Percentiles rank a stretch among this genome's conserved stretches.
phyloP scores from a whole-genome alignment of 805 yeast species.

The Candida berthetii region DNA sequence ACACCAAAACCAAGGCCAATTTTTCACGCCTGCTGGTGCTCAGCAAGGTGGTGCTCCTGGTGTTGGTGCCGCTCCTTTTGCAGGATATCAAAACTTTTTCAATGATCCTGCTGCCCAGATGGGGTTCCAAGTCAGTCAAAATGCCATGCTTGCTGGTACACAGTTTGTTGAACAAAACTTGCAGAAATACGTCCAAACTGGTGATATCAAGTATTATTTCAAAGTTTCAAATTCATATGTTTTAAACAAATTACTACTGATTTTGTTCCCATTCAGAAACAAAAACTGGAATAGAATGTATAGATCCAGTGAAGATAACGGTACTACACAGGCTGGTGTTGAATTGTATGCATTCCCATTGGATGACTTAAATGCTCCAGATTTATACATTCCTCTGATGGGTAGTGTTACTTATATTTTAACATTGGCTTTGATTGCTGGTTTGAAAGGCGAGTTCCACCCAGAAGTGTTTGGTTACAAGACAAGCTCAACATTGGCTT shows the following conservation, averaged over 20 bases:
- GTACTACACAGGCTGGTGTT: constrained; percentile 16
- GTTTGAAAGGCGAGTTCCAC: constrained; percentile 83
- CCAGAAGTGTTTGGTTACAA: constrained; percentile 88
- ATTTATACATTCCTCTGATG: constrained; percentile 92
- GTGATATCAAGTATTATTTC: constrained; percentile 77
- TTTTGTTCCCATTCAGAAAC: constrained; percentile 82
- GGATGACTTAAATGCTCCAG: constrained; percentile 92
- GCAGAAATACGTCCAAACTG: constrained; percentile 39
- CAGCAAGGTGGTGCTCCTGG: constrained; percentile 7
- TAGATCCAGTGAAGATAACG: constrained; percentile 28
- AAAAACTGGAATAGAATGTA: constrained; percentile 70
- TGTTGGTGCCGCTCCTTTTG: constrained; percentile 14
- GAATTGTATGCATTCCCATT: constrained; percentile 63
- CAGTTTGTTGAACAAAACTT: constrained; percentile 65
- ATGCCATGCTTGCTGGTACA: constrained; percentile 77
- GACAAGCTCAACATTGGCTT: constrained; percentile 81
- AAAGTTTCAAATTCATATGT: constrained; percentile 90
- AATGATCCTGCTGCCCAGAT: constrained; percentile 76
- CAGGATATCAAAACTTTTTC: constrained; percentile 35
- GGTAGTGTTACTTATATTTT: constrained; percentile 83
- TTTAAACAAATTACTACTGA: constrained; percentile 58
- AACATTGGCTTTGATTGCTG: constrained; percentile 78
- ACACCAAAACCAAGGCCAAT: constrained; percentile 15
- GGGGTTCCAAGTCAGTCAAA: constrained; percentile 85
- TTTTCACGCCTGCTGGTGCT: constrained; percentile 3